Base-by-base conservation (phyloP, 2,329 filamentous ascomycete genomes). In the Ceratocystis colombiana region DNA sequence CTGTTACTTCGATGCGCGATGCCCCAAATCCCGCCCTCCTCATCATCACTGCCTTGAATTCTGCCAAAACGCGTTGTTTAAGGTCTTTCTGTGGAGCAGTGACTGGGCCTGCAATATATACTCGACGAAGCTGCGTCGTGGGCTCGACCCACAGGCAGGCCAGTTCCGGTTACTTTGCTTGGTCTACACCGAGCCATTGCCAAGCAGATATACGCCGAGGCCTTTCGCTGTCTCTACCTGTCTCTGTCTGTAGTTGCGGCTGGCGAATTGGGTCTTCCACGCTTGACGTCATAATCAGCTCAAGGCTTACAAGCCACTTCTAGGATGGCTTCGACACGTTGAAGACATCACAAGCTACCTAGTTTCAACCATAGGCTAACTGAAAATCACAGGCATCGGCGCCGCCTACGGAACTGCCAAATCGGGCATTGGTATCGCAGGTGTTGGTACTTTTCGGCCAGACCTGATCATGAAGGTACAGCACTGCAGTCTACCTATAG, bases 381-480 rank as follows among this genome's bases (percentile, higher is more conserved):
- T 37, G 64, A 67, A 45, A 41, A 66, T 50, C 64, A 72, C 69
- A 84, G 82, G 79, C 72, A 77, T 83, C 70, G 90, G 90, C 73
- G 90, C 90, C 72, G 90, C 90, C 69, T 94, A 91, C 76, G 90
- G 90, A 70, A 95, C 90, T 66, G 88, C 90, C 46, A 95, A 93
- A 77, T 90, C 90, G 50, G 90, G 90, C 70, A 92, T 94, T 74
- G 89, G 89, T 73, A 95, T 95, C 72, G 86, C 88, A 44, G 90
- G 89, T 71, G 88, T 94, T 69, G 90, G 89, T 73, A 91, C 87
- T 46, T 94, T 92, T 76, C 82, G 89, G 73, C 88, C 90, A 68
- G 89, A 94, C 75, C 80, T 95, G 70, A 94, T 94, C 77, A 94
- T 95, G 89, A 95, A 94, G 86, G 88, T 88, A 77, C 46, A 76